These are phyloP conservation scores for Cercospora canescens DNA, from an alignment of 2,329 filamentous ascomycete species.

Conservation along the genomic window DNA sequence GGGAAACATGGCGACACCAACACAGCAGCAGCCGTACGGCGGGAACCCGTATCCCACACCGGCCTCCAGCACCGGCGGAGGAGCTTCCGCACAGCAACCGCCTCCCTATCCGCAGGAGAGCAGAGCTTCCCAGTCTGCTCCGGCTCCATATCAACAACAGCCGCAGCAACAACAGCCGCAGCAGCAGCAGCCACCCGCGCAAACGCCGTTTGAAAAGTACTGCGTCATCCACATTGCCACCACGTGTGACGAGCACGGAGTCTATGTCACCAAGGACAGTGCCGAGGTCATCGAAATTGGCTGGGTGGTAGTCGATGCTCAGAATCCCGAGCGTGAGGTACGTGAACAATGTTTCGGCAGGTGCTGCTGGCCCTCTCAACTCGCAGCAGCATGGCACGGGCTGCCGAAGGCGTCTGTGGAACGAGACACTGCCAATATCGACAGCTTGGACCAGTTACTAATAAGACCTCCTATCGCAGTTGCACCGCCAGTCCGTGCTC, in stretches of 20 bases:
- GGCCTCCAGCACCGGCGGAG: constrained; percentile 20
- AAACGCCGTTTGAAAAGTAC: constrained; percentile 73
- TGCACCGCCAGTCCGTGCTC: constrained; percentile 92
- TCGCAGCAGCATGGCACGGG: constrained; percentile 7
- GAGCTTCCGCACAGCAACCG: constrained; percentile 20
- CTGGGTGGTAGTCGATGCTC: constrained; percentile 70
- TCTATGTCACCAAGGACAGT: constrained; percentile 99
- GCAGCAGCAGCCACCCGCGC: constrained; percentile 37
- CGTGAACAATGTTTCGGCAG: constrained; percentile 14
- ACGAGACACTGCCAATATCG: constrained; percentile 26
- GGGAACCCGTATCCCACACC: constrained; percentile 29
- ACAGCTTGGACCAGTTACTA: constrained; percentile 24
- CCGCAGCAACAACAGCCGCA: constrained; percentile 21
- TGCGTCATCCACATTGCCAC: constrained; percentile 98
- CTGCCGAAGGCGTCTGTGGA: constrained; percentile 23
- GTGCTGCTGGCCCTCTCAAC: neutral
- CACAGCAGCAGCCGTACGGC: constrained; percentile 31
- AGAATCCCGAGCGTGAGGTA: constrained; percentile 38
- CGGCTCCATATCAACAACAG: constrained; percentile 21
- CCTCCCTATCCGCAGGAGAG: constrained; percentile 26
- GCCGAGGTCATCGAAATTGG: constrained; percentile 99
- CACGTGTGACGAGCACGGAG: constrained; percentile 97
- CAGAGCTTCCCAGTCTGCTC: constrained; percentile 20
- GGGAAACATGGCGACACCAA: constrained; percentile 33
- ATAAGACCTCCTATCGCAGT: constrained; percentile 52